A percentile compares a stretch with the other conserved stretches of the same genome.
Evolutionary conservation across 2,329 filamentous ascomycete genomes (phyloP).

Genomic region (Alternaria sp.): DNA sequence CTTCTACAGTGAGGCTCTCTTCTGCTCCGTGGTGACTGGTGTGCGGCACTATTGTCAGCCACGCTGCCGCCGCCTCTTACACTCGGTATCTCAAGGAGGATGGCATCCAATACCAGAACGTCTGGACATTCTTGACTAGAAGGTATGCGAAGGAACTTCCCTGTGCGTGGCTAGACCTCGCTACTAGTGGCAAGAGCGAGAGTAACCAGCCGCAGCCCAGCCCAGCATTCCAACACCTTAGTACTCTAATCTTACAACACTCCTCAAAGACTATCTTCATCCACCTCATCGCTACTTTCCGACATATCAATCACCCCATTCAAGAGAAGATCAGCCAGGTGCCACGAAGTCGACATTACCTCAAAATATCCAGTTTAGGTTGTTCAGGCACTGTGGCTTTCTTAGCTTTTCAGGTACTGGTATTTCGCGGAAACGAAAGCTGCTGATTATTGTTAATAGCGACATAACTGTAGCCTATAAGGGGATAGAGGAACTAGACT

Average conservation of each 20-base stretch:
- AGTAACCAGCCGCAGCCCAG: background rate
- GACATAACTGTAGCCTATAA: background rate
- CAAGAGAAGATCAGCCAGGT: background rate
- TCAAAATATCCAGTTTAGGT: background rate
- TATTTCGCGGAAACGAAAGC: background rate
- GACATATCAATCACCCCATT: background rate
- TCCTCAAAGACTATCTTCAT: background rate
- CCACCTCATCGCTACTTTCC: background rate
- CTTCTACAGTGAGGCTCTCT: background rate
- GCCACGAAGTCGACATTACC: background rate
- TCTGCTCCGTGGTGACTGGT: background rate
- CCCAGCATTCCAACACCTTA: background rate
- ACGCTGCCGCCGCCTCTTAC: background rate
- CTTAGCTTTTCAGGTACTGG: background rate
- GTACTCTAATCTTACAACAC: background rate
- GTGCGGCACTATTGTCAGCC: background rate
- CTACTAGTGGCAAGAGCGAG: background rate
- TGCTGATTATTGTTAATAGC: background rate
- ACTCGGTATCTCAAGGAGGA: background rate
- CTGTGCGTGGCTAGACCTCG: background rate
- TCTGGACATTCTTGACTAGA: background rate
- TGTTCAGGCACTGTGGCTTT: background rate
- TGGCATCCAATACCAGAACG: background rate
- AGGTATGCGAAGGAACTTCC: background rate
- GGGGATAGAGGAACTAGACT: background rate